Evolutionary conservation across 352 stramenopile species (phyloP), one percentile per base, ranked within the genome.

Genomic region (Phytophthora syringae): DNA sequence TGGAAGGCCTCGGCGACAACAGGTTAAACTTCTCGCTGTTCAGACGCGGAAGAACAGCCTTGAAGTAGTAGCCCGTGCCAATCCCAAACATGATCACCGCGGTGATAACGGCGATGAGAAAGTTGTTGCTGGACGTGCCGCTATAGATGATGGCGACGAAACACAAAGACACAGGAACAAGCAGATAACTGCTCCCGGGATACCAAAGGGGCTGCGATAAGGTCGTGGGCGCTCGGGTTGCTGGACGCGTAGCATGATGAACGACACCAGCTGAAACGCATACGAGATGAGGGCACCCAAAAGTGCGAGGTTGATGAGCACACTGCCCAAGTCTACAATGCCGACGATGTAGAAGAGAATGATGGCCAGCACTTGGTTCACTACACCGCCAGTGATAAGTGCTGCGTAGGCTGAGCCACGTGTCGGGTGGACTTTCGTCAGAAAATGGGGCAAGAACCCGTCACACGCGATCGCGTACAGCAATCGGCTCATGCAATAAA

Each of bases 231-330:
- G 76, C 7, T 86, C 34, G 1, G 83, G 77, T 25, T 92, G 72
- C 20, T 78, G 70, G 13, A 80, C 42, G 5, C 80, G 83, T 21
- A 92, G 70, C 52, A 74, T 27, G 51, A 88, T 89, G 66, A 89
- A 92, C 13, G 83, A 77, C 37, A 70, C 60, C 32, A 92, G 63
- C 66, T 92, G 83, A 64, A 92, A 87, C 12, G 59, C 54, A 57
- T 92, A 90, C 18, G 83, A 92, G 20, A 89, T 75, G 32, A 90
- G 76, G 1, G 72, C 83, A 0, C 79, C 77, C 28, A 88, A 72
- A 5, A 92, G 70, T 60, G 83, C 60, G 15, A 92, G 45, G 61
- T 92, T 90, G 72, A 90, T 89, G 43, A 90, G 71, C 37, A 92
- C 83, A 0, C 74, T 73, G 22, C 80, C 80, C 48, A 90, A 74